Conservation (phyloP, 2,329 filamentous ascomycete genomes). For the Hirsutella rhossiliensis region DNA sequence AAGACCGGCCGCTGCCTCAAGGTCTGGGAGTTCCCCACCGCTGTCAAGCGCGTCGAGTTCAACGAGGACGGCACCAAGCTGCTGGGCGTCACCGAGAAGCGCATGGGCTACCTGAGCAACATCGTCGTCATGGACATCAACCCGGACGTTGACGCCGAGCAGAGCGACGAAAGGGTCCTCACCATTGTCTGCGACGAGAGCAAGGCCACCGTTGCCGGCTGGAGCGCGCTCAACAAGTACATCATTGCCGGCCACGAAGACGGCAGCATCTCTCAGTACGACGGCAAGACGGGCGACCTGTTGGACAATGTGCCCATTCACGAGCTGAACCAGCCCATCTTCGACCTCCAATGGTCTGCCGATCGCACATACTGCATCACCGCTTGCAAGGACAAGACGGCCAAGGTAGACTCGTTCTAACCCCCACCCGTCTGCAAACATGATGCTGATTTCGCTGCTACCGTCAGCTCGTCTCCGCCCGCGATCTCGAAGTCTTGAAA, state of each 20-base stretch:
- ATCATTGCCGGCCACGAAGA: slow-evolving; percentile 98
- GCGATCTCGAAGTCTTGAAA: slow-evolving; percentile 85
- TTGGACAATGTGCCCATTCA: slow-evolving; percentile 73
- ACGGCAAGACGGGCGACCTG: slow-evolving; percentile 81
- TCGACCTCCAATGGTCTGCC: slow-evolving; percentile 86
- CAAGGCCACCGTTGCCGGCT: slow-evolving; percentile 95
- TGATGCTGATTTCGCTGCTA: slow-evolving; percentile 6
- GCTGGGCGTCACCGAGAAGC: slow-evolving; percentile 94
- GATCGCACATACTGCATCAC: slow-evolving; percentile 99
- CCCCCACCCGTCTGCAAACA: background rate
- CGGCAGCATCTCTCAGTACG: slow-evolving; percentile 81
- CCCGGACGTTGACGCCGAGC: slow-evolving; percentile 69
- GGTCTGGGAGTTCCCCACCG: slow-evolving; percentile 94
- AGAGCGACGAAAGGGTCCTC: slow-evolving; percentile 70
- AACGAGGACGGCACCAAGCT: slow-evolving; percentile 84
- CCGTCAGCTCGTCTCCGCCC: slow-evolving; percentile 61
- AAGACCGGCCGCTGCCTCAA: slow-evolving; percentile 87
- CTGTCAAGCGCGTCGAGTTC: slow-evolving; percentile 97
- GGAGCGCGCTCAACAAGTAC: slow-evolving; percentile 88
- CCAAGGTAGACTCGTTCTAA: slow-evolving; percentile 53
- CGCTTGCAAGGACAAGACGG: slow-evolving; percentile 92
- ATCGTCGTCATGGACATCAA: slow-evolving; percentile 89
- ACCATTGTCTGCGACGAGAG: slow-evolving; percentile 89
- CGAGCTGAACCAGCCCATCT: slow-evolving; percentile 72
- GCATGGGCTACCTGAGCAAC: slow-evolving; percentile 89